Evolutionary conservation across 164 flowering plant genomes (phyloP).

Genomic region (Tetrastigma voinierianum): DNA sequence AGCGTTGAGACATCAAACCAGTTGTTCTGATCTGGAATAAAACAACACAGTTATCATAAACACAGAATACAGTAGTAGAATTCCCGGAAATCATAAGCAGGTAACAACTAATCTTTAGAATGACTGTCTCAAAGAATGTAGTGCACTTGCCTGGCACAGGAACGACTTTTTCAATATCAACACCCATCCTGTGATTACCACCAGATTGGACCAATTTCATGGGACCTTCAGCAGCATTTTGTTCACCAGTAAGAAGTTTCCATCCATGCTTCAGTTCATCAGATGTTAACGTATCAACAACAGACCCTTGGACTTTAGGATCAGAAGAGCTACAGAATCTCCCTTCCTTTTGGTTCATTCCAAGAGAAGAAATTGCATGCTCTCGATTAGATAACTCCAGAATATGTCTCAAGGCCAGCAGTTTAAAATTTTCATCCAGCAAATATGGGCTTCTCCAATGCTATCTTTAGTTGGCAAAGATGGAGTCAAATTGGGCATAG

Average conservation of each 20-base stretch:
- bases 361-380: slow-evolving; percentile 21
- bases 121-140: background rate
- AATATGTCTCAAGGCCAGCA: slow-evolving; percentile 37
- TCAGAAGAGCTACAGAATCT: slow-evolving; percentile 10
- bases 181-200: slow-evolving; percentile 11
- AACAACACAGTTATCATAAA: background rate
- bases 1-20: slow-evolving; percentile 21
- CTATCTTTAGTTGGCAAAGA: slow-evolving; percentile 19
- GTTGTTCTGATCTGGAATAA: slow-evolving; percentile 27
- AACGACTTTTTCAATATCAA: slow-evolving; percentile 20
- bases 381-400: slow-evolving; percentile 37
- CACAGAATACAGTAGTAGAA: background rate
- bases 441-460: slow-evolving; percentile 21
- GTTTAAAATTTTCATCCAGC: slow-evolving; percentile 38
- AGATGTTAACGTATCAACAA: slow-evolving; percentile 12
- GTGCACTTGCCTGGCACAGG: slow-evolving; percentile 21
- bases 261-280: slow-evolving; percentile 17
- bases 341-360: slow-evolving; percentile 19
- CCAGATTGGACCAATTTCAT: slow-evolving; percentile 18
- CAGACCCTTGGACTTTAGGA: slow-evolving; percentile 19
- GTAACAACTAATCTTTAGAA: background rate
- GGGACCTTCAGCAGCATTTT: slow-evolving; percentile 21
- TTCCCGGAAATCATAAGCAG: slow-evolving; percentile 1
- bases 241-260: slow-evolving; percentile 9
- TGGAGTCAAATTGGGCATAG: slow-evolving; percentile 15